Conservation (phyloP, 2,329 filamentous ascomycete species). For the Hymenoscyphus repandus region DNA sequence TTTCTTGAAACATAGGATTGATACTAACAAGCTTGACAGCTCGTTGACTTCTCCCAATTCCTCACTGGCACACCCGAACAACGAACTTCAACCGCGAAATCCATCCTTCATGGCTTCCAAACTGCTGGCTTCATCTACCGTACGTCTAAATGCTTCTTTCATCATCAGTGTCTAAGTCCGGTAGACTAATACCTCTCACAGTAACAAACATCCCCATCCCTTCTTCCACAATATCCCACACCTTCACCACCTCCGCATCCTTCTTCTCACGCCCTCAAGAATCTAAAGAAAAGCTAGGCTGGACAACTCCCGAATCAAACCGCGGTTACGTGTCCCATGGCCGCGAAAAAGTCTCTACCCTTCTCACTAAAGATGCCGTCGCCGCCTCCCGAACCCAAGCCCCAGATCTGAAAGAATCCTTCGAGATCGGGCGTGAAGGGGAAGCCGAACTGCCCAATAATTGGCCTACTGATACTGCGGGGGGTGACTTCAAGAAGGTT, state of each 20-base stretch:
- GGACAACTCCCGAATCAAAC: conserved; percentile 69
- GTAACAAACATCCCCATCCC: conserved; percentile 72
- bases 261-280: conserved; percentile 60
- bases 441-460: conserved; percentile 63
- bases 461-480: conserved; percentile 61
- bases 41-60: conserved; percentile 75
- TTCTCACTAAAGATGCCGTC: conserved; percentile 19
- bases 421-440: conserved; percentile 59
- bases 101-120: conserved; percentile 76
- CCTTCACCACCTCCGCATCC: conserved; percentile 62
- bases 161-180: too few relatives aligned
- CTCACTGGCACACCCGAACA: conserved; percentile 55
- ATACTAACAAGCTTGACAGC: conserved; percentile 38
- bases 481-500: conserved; percentile 57
- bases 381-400: conserved; percentile 48
- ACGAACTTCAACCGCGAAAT: conserved; percentile 60
- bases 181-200: too few relatives aligned
- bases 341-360: conserved; percentile 24
- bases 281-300: conserved; percentile 61
- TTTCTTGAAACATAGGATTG: not conserved
- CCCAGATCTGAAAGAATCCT: conserved; percentile 62
- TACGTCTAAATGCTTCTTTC: too few relatives aligned
- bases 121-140: conserved; percentile 82
- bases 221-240: conserved; percentile 48
- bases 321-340: conserved; percentile 60